phyloP scores from a whole-genome alignment of 2,329 filamentous ascomycete genomes.

The Neopestalotiopsis sp. region DNA sequence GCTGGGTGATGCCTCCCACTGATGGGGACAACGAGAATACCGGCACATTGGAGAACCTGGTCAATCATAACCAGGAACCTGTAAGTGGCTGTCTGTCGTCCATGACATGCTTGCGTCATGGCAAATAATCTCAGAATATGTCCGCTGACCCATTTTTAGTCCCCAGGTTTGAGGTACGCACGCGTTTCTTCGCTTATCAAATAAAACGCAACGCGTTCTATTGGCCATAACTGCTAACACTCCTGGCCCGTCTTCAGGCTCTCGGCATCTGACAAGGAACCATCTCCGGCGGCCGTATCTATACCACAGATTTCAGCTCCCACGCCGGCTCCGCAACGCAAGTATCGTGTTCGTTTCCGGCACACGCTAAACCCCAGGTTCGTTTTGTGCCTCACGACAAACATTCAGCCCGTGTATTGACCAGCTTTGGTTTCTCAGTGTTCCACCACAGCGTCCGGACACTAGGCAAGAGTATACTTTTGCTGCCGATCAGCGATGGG shows the following conservation, averaged over 20 bases:
- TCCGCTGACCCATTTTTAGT: neutral
- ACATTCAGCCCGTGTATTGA: neutral
- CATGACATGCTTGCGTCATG: neutral
- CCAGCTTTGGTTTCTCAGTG: neutral
- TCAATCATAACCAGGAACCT: neutral
- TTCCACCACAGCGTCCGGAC: neutral
- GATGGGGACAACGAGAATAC: neutral
- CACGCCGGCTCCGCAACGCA: neutral
- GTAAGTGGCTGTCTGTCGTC: neutral
- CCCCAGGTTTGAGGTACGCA: constrained; percentile 1
- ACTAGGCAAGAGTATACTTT: constrained; percentile 6
- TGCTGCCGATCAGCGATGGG: constrained; percentile 8
- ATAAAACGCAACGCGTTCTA: neutral
- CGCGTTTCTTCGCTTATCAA: too few species aligned
- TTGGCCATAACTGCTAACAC: neutral
- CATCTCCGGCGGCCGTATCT: neutral
- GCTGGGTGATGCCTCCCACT: neutral
- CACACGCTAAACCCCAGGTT: constrained; percentile 16
- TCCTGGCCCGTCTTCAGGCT: neutral
- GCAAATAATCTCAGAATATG: neutral
- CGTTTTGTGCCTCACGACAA: neutral
- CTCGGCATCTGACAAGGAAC: constrained; percentile 5
- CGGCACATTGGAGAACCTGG: neutral
- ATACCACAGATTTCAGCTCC: neutral
- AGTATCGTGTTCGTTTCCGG: constrained; percentile 5